Evolutionary conservation across 1,139 yeast species (phyloP), one percentile per base, ranked within the genome.

Genomic region (Diutina mesorugosa): DNA sequence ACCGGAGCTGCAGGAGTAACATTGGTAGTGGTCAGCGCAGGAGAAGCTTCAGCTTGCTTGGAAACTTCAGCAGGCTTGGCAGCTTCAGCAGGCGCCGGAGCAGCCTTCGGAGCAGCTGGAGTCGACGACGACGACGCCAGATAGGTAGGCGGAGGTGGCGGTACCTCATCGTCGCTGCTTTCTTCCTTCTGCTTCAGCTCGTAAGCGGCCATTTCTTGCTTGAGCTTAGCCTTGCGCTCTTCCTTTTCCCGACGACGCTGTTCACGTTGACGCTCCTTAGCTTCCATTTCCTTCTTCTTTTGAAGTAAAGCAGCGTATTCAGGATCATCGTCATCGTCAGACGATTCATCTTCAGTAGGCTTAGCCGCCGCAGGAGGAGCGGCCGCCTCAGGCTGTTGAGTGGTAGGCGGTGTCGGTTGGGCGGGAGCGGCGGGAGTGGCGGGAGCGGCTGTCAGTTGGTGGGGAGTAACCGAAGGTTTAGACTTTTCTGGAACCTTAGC

Each of bases 191-290:
- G 66, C 61, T 71, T 81, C 62, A 79, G 61, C n/a, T 71, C 83
- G 60, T 50, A 50, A 6, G 35, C 53, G 7, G 81, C 85, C 85
- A 84, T 81, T 69, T 88, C 87, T 60, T 77, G 80, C 64, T 74
- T 78, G 59, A 85, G 70, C 58, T 77, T 78, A 1, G 87, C 88
- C 60, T 84, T 69, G 55, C 84, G 74, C 47, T 78, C 85, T 60
- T 83, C 88, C 62, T 80, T 81, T 38, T 77, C 82, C 61, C 75
- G 76, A 62, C 72, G 79, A 66, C 71, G 77, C 59, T 71, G 70
- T 59, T 76, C 79, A 60, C 79, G 72, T 60, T 79, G 81, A 14
- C 55, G 47, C 57, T 78, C 81, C 55, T 73, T 72, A 5, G 72
- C 73, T 62, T 80, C 83, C 70, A 78, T 66, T 59, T 74, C 79